Conservation (phyloP, 768 basidiomycete species). For the Trametes elegans region DNA sequence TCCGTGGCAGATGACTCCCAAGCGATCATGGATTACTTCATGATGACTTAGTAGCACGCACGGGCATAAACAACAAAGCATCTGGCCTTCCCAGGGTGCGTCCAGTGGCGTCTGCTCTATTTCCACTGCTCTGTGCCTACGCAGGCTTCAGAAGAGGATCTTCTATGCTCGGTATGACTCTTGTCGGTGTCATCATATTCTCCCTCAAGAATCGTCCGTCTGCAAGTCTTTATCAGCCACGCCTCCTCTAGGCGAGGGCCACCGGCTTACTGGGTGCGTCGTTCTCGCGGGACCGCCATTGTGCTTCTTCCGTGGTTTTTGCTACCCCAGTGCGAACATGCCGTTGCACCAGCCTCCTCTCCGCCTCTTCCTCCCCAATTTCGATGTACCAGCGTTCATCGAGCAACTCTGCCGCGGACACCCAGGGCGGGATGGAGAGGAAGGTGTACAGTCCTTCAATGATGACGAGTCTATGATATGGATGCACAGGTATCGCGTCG, state of each 20-base stretch:
- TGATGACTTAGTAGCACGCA: too few species aligned
- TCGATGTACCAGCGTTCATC: conserved; percentile 81
- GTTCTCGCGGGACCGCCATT: conserved; percentile 72
- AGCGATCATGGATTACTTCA: too few species aligned
- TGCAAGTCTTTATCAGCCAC: conserved; percentile 17
- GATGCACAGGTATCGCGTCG: conserved; percentile 53
- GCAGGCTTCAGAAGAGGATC: conserved; percentile 30
- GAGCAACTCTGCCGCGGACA: conserved; percentile 54
- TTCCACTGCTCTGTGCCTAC: not conserved
- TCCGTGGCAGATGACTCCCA: too few species aligned
- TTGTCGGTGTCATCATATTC: conserved; percentile 40
- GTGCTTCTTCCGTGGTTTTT: conserved; percentile 58
- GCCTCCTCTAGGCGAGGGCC: not conserved
- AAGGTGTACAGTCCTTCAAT: conserved; percentile 91
- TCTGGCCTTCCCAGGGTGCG: too few species aligned
- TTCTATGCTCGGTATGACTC: conserved; percentile 40
- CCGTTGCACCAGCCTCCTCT: conserved; percentile 58
- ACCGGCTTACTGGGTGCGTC: conserved; percentile 24
- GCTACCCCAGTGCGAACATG: conserved; percentile 81
- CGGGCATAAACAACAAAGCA: too few species aligned
- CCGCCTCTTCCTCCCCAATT: conserved; percentile 54
- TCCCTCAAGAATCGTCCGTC: conserved; percentile 43
- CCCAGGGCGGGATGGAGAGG: conserved; percentile 74
- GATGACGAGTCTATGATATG: conserved; percentile 72
- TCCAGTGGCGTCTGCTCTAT: too few species aligned